A percentile compares a stretch with the other conserved stretches of the same genome.
Evolutionary conservation across 768 basidiomycete species (phyloP).

Genomic region (Ramaria sp.): DNA sequence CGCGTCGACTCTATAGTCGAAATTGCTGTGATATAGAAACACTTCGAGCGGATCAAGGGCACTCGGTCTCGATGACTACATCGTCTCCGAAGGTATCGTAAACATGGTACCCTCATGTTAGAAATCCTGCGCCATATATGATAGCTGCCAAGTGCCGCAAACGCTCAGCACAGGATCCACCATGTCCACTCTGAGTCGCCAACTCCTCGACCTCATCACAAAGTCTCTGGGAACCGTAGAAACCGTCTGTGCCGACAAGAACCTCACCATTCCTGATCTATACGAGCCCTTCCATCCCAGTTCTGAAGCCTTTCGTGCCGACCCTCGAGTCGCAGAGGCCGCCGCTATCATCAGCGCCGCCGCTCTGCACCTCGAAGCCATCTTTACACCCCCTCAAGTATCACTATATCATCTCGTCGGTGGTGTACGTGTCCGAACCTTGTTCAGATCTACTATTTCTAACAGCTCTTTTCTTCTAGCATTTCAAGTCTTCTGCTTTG

Average conservation of each 20-base stretch:
- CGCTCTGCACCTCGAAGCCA: slow-evolving; percentile 17
- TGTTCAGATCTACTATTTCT: not conserved
- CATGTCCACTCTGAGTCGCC: not conserved
- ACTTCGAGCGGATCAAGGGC: too few relatives aligned
- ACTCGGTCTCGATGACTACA: too few relatives aligned
- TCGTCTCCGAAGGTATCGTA: too few relatives aligned
- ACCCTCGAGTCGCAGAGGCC: slow-evolving; percentile 49
- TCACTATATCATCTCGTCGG: slow-evolving; percentile 1
- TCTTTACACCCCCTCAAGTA: slow-evolving; percentile 14
- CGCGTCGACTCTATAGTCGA: too few relatives aligned
- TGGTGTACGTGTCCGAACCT: not conserved
- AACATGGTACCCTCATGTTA: too few relatives aligned
- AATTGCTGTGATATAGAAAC: too few relatives aligned
- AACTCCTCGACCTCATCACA: slow-evolving; percentile 1
- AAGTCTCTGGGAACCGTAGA: slow-evolving; percentile 16
- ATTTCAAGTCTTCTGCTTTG: slow-evolving; percentile 15
- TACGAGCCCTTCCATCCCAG: slow-evolving; percentile 18
- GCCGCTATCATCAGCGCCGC: slow-evolving; percentile 31
- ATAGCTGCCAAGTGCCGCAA: not conserved
- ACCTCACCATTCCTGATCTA: slow-evolving; percentile 18
- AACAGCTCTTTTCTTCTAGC: slow-evolving; percentile 8
- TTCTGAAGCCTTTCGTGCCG: slow-evolving; percentile 20
- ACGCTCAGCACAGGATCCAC: not conserved
- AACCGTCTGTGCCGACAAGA: slow-evolving; percentile 13
- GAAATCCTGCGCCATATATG: too few relatives aligned